Conservation (phyloP, 192 early-diverging fungal genomes). For the Backusella luteola region DNA sequence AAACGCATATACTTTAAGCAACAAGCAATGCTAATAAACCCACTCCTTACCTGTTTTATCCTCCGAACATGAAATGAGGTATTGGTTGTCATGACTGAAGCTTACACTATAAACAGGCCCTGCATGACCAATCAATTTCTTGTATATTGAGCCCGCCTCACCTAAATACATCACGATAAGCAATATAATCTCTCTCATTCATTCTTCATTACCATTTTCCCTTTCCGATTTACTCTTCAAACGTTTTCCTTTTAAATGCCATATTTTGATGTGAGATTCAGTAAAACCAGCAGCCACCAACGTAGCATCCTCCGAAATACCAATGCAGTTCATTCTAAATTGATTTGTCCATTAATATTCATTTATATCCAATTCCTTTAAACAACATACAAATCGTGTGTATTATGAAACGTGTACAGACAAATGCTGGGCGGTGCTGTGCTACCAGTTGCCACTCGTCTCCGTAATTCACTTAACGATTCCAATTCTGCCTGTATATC, state of each 20-base stretch:
- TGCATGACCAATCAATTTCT: slow-evolving; percentile 85
- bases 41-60: slow-evolving; percentile 66
- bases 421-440: slow-evolving; percentile 83
- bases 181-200: slow-evolving; percentile 23
- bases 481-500: slow-evolving; percentile 83
- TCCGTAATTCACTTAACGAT: slow-evolving; percentile 71
- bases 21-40: background rate
- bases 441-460: slow-evolving; percentile 66
- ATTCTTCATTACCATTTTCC: background rate
- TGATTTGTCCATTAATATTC: background rate
- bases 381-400: slow-evolving; percentile 56
- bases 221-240: slow-evolving; percentile 42
- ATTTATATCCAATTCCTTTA: background rate
- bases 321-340: slow-evolving; percentile 77
- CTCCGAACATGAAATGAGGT: slow-evolving; percentile 85
- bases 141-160: slow-evolving; percentile 53
- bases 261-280: slow-evolving; percentile 91
- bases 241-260: slow-evolving; percentile 82
- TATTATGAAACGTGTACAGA: slow-evolving; percentile 96
- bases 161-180: slow-evolving; percentile 28
- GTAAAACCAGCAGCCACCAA: slow-evolving; percentile 89
- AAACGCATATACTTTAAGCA: background rate
- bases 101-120: slow-evolving; percentile 88
- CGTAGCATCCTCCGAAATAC: slow-evolving; percentile 74
- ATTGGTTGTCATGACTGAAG: slow-evolving; percentile 84